These are phyloP conservation scores for Backusella circina DNA, from an alignment of 192 early-diverging fungal genomes.

Conservation along the genomic window DNA sequence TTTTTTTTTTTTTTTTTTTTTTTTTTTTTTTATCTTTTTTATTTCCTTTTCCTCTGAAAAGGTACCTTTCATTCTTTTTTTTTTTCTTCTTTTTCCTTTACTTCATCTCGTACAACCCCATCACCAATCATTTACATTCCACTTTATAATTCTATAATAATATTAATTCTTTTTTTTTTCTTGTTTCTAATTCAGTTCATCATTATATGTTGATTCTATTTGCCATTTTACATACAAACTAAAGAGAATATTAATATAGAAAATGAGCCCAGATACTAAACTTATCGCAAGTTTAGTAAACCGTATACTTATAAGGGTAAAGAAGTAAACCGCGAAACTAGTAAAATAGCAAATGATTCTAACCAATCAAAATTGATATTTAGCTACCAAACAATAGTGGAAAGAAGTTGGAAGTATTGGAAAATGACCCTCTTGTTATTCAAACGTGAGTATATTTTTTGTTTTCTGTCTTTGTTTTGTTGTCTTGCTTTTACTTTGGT, in stretches of 20 bases:
- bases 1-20: neutral
- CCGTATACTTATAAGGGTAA: constrained; percentile 38
- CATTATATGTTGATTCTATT: neutral
- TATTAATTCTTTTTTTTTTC: neutral
- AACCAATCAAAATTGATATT: neutral
- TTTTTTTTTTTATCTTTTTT: neutral
- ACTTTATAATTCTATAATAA: neutral
- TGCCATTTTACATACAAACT: neutral
- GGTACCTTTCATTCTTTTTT: neutral
- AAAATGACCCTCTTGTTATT: constrained; percentile 74
- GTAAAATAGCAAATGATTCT: neutral
- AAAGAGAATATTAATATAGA: neutral
- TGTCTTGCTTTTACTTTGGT: neutral
- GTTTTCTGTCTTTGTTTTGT: neutral
- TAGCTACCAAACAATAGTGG: constrained; percentile 78
- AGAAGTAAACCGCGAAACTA: neutral
- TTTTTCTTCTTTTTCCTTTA: neutral
- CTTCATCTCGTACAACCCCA: neutral
- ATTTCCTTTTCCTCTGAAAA: neutral
- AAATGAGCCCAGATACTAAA: constrained; percentile 39
- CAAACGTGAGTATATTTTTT: constrained; percentile 46
- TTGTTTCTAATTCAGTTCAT: neutral
- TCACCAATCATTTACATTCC: neutral
- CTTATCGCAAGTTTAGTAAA: constrained; percentile 41
- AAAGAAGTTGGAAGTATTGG: constrained; percentile 56